Evolutionary conservation across 2,329 filamentous ascomycete species (phyloP).

Genomic region (Huntiella decipiens): DNA sequence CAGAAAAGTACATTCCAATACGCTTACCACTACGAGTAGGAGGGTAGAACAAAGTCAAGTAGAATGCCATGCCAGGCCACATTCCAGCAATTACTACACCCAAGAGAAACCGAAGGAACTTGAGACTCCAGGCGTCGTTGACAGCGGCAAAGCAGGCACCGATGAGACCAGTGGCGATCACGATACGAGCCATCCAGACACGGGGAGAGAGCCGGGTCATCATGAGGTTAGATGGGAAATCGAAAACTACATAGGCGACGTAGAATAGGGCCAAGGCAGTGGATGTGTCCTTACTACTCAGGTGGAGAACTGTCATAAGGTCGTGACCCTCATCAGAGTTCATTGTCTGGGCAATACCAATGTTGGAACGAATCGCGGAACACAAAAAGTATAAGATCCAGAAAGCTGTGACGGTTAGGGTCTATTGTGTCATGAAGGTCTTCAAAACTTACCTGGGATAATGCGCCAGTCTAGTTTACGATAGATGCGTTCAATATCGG

Average conservation of each 20-base stretch:
- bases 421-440: neutral
- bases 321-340: conserved; percentile 53
- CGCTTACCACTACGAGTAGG: conserved; percentile 71
- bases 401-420: conserved; percentile 35
- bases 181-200: conserved; percentile 83
- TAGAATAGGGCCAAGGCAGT: conserved; percentile 79
- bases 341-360: conserved; percentile 90
- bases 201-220: conserved; percentile 75
- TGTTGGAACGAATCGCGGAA: conserved; percentile 79
- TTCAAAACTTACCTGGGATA: conserved; percentile 30
- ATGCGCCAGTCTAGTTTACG: conserved; percentile 38
- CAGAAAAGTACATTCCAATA: conserved; percentile 79
- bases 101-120: conserved; percentile 69
- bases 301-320: conserved; percentile 48
- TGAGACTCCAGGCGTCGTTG: conserved; percentile 65
- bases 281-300: conserved; percentile 60
- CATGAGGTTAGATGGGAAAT: conserved; percentile 70
- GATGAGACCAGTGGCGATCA: conserved; percentile 69
- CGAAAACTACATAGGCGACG: conserved; percentile 78
- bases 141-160: conserved; percentile 71
- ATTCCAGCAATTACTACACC: conserved; percentile 80
- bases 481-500: conserved; percentile 36
- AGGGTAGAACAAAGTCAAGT: conserved; percentile 80
- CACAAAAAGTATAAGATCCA: conserved; percentile 85
- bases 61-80: conserved; percentile 93